These are phyloP conservation scores for Aureobasidium subglaciale DNA, from an alignment of 2,329 filamentous ascomycete genomes.

Conservation along the genomic window DNA sequence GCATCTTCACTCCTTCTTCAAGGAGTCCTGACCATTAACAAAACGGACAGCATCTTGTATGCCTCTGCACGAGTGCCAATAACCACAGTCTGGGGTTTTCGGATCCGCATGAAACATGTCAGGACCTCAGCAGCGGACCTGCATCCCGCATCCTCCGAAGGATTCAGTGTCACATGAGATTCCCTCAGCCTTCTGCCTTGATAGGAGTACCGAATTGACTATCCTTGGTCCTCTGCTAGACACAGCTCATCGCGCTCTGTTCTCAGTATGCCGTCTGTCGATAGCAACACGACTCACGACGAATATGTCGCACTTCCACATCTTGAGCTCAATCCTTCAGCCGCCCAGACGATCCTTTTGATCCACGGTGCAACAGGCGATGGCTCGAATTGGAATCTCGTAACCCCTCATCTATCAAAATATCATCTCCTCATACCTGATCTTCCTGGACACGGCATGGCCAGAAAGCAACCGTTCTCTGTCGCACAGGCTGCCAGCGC, in stretches of 20 bases:
- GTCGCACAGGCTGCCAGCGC: neutral
- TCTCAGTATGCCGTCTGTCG: neutral
- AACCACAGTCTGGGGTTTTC: too few species aligned
- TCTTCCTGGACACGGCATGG: neutral
- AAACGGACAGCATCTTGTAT: too few species aligned
- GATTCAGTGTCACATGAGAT: neutral
- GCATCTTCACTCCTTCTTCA: neutral
- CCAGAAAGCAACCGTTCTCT: neutral
- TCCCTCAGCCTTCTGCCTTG: too few species aligned
- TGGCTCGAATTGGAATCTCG: neutral
- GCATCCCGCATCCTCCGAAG: neutral
- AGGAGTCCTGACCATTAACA: too few species aligned
- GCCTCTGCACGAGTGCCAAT: too few species aligned
- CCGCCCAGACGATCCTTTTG: neutral
- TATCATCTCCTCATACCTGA: neutral
- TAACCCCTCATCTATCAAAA: neutral
- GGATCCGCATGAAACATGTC: too few species aligned
- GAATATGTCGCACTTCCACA: neutral
- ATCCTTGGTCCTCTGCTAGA: neutral
- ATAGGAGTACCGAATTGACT: neutral
- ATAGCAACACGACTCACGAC: neutral
- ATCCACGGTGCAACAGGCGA: neutral
- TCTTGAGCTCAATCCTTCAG: neutral
- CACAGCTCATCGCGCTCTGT: neutral
- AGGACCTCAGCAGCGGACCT: too few species aligned